Evolutionary conservation across 768 basidiomycete genomes (phyloP).

Genomic region (Auriculariales sp.): DNA sequence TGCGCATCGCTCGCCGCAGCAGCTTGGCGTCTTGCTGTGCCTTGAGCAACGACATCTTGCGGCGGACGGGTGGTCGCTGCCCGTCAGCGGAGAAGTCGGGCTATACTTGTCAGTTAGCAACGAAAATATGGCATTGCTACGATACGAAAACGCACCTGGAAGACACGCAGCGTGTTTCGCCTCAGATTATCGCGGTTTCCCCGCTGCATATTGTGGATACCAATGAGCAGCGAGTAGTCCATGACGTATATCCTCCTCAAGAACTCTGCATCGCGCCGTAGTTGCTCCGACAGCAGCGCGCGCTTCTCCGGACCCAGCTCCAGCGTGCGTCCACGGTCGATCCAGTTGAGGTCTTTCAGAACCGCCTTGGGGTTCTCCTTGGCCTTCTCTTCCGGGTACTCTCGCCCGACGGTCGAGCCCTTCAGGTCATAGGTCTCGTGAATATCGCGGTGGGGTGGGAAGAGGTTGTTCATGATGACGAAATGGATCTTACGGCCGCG

Average conservation of each 20-base stretch:
- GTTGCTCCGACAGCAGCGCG: slow-evolving; percentile 79
- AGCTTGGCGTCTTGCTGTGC: slow-evolving; percentile 61
- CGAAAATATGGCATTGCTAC: background rate
- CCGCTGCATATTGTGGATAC: slow-evolving; percentile 80
- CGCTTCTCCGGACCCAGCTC: slow-evolving; percentile 95
- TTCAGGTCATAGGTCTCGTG: slow-evolving; percentile 98
- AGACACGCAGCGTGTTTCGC: slow-evolving; percentile 81
- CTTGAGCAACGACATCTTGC: slow-evolving; percentile 44
- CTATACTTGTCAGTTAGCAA: background rate
- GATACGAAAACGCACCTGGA: slow-evolving; percentile 51
- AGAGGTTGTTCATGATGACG: slow-evolving; percentile 99
- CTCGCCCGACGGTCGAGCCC: slow-evolving; percentile 80
- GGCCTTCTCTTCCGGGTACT: slow-evolving; percentile 73
- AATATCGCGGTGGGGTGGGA: slow-evolving; percentile 92
- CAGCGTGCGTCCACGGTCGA: slow-evolving; percentile 57
- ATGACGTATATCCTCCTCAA: slow-evolving; percentile 75
- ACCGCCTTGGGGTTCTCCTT: slow-evolving; percentile 72
- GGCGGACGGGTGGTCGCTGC: slow-evolving; percentile 33
- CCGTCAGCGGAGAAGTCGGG: slow-evolving; percentile 34
- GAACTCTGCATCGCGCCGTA: slow-evolving; percentile 76
- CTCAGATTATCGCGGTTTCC: slow-evolving; percentile 89
- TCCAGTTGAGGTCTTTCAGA: slow-evolving; percentile 95
- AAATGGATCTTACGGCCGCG: slow-evolving; percentile 93
- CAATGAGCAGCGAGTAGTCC: slow-evolving; percentile 92
- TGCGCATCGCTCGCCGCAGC: slow-evolving; percentile 72